phyloP scores from a whole-genome alignment of 108 stramenopile genomes.

The Skeletonema potamos region DNA sequence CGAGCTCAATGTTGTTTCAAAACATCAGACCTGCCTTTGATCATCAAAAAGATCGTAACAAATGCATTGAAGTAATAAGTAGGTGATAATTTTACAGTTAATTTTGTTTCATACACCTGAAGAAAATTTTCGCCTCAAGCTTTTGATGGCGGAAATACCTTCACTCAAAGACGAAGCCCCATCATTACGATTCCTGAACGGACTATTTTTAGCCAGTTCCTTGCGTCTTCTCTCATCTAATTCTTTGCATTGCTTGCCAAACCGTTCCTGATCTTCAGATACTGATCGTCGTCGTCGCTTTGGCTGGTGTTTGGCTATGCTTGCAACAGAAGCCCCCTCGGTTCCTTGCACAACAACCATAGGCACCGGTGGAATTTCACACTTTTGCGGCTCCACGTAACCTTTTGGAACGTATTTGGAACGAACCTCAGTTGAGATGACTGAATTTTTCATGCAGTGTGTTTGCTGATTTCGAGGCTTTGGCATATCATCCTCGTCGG shows the following conservation, averaged over 20 bases:
- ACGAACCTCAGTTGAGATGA: no score
- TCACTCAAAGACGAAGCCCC: neutral
- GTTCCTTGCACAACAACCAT: no score
- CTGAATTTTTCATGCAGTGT: no score
- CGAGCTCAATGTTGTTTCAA: constrained; percentile 64
- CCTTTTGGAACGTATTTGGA: no score
- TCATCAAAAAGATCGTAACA: constrained; percentile 59
- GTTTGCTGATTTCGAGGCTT: neutral
- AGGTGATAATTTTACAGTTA: neutral
- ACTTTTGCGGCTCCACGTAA: no score
- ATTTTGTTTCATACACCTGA: neutral
- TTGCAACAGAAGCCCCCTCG: neutral
- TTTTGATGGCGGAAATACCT: neutral
- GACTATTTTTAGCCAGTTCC: neutral
- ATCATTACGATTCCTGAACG: neutral
- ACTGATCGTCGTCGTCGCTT: neutral
- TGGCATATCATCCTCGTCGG: neutral
- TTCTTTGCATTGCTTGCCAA: neutral
- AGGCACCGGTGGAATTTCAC: neutral
- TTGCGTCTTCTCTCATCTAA: neutral
- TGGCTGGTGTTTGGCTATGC: neutral
- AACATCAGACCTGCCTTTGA: constrained; percentile 60
- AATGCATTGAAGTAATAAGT: constrained; percentile 26
- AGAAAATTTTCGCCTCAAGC: neutral
- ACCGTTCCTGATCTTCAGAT: neutral